phyloP scores from a whole-genome alignment of 257 asterid species.

The Ophiorrhiza pumila region DNA sequence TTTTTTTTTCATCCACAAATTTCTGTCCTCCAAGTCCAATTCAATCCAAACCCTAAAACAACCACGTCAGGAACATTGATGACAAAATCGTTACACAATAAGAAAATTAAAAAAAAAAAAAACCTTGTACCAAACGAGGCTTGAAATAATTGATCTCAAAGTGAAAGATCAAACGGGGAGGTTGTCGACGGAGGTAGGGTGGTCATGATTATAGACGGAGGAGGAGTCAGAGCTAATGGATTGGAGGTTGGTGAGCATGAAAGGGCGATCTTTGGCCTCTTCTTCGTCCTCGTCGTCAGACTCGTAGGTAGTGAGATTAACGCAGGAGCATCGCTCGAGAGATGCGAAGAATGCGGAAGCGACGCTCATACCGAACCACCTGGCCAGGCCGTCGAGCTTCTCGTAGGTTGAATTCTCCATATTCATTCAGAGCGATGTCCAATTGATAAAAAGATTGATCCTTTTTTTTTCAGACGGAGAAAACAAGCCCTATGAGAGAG shows the following conservation, averaged over 20 bases:
- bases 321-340: conserved; percentile 95
- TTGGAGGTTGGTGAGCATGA: conserved; percentile 53
- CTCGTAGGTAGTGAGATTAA: conserved; percentile 74
- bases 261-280: conserved; percentile 93
- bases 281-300: conserved; percentile 67
- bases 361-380: conserved; percentile 84
- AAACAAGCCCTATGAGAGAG: not conserved
- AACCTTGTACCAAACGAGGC: not conserved
- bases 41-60: not conserved
- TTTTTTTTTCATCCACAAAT: not conserved
- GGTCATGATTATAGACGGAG: not conserved
- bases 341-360: conserved; percentile 93
- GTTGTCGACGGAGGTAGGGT: conserved; percentile 50
- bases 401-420: conserved; percentile 58
- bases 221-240: conserved; percentile 36
- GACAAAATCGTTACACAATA: not conserved
- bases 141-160: not conserved
- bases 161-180: conserved; percentile 57
- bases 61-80: not conserved
- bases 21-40: not conserved
- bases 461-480: conserved; percentile 7
- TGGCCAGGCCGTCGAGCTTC: conserved; percentile 74
- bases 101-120: not conserved
- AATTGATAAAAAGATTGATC: too few relatives aligned
- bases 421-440: too few relatives aligned